Evolutionary conservation across 345 rosid species (phyloP).

Genomic region (Dimocarpus longan): DNA sequence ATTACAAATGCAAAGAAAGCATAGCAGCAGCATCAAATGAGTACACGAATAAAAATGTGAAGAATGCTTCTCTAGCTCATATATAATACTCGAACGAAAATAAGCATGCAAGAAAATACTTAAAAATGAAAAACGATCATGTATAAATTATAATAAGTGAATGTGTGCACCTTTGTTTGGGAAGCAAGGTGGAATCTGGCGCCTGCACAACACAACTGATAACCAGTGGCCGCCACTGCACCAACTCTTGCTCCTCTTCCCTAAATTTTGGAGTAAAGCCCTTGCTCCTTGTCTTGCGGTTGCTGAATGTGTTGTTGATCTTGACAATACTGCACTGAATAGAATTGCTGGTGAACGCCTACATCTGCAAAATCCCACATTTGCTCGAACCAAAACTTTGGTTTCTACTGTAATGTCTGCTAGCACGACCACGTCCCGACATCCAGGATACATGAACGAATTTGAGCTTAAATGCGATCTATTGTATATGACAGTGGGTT

Average conservation of each 20-base stretch:
- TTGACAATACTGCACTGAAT: slow-evolving; percentile 92
- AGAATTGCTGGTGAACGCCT: slow-evolving; percentile 97
- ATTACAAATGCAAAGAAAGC: background rate
- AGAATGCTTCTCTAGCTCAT: background rate
- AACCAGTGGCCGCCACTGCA: background rate
- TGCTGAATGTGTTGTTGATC: slow-evolving; percentile 98
- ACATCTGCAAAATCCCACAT: slow-evolving; percentile 84
- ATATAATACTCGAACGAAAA: background rate
- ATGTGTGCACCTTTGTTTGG: slow-evolving; percentile 5
- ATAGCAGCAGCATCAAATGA: background rate
- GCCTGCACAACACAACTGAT: background rate
- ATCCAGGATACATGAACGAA: slow-evolving; percentile 98
- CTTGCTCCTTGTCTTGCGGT: background rate
- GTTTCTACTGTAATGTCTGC: slow-evolving; percentile 99
- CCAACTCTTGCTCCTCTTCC: background rate
- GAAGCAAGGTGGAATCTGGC: background rate
- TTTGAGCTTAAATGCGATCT: too few relatives aligned
- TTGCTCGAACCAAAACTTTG: slow-evolving; percentile 90
- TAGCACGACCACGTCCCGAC: slow-evolving; percentile 90
- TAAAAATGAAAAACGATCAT: background rate
- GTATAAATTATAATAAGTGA: background rate
- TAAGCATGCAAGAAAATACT: background rate
- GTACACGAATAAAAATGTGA: background rate
- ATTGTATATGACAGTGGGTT: too few relatives aligned
- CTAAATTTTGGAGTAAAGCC: background rate